These are phyloP conservation scores for Penicillium malachiteum DNA, from an alignment of 495 filamentous ascomycete species.

Conservation along the genomic window DNA sequence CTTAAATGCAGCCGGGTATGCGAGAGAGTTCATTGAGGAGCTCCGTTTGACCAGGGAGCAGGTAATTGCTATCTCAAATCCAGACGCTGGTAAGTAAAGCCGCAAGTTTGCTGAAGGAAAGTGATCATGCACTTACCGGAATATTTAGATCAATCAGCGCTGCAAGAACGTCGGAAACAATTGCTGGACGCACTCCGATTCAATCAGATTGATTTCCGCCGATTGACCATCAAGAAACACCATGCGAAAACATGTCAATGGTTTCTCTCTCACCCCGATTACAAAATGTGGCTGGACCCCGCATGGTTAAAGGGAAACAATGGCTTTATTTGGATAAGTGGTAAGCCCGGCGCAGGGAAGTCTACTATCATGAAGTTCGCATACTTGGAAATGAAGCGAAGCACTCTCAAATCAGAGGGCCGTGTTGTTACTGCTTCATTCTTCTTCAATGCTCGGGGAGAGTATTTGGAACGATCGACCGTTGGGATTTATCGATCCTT, in stretches of 20 bases:
- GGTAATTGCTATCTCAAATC: neutral
- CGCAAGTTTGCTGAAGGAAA: neutral
- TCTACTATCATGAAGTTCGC: constrained; percentile 53
- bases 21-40: constrained; percentile 27
- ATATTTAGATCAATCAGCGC: constrained; percentile 8
- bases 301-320: constrained; percentile 9
- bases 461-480: constrained; percentile 48
- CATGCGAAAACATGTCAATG: constrained; percentile 48
- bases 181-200: constrained; percentile 30
- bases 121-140: neutral
- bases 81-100: neutral
- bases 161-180: constrained; percentile 11
- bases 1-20: constrained; percentile 30
- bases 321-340: constrained; percentile 58
- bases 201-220: constrained; percentile 28
- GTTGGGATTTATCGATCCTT: constrained; percentile 58
- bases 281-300: constrained; percentile 46
- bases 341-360: constrained; percentile 57
- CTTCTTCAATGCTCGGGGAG: constrained; percentile 54
- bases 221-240: constrained; percentile 21
- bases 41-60: constrained; percentile 7
- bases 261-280: constrained; percentile 43
- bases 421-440: constrained; percentile 37
- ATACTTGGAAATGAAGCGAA: constrained; percentile 21
- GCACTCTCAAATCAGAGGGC: neutral